Evolutionary conservation across 495 filamentous ascomycete species (phyloP), one percentile per base, ranked within the genome.

Genomic region (Neurospora sp.): DNA sequence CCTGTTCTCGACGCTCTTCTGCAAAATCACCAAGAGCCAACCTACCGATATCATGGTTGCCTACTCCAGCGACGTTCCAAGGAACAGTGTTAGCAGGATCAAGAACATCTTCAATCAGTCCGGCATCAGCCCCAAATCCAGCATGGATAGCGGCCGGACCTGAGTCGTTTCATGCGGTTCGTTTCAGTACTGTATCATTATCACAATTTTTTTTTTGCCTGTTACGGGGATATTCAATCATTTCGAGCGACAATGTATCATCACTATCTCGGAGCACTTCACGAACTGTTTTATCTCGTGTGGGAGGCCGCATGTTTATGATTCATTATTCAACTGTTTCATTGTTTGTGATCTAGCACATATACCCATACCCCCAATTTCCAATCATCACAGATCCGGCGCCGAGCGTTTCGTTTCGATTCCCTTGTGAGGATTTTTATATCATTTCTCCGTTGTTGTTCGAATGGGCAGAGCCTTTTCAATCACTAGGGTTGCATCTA

Each of bases 1-100:
- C 79, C 85, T 97, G 31, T 96, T 96, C 81, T 97, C 96, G n/a
- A 96, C 93, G 1, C 83, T 99, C 41, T 97, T 99, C 82, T 96
- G 93, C 81, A 89, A 88, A 73, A 92, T 98, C 80, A 88, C 89
- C 71, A 93, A 89, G 53, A 83, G 84, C 35, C 85, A 84, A n/a
- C 79, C 85, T n/a, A 84, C 83, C 3, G 84, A 84, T 59, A 80
- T 88, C 71, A 87, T 89, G 76, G 79, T 87, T 53, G 78, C 84
- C 10, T 81, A 82, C 40, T 79, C 84, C 16, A 78, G 75, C 40
- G 82, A 80, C 16, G 69, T 74, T 5, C 78, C 80, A n/a, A 84
- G 81, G 59, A 81, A 81, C 70, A 79, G 82, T 37, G 53, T 66
- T 18, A 80, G 76, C 75, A 86, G 83, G 72, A 77, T 88, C 78